Conservation (phyloP, 2,329 filamentous ascomycete species). For the Colletotrichum limetticola region DNA sequence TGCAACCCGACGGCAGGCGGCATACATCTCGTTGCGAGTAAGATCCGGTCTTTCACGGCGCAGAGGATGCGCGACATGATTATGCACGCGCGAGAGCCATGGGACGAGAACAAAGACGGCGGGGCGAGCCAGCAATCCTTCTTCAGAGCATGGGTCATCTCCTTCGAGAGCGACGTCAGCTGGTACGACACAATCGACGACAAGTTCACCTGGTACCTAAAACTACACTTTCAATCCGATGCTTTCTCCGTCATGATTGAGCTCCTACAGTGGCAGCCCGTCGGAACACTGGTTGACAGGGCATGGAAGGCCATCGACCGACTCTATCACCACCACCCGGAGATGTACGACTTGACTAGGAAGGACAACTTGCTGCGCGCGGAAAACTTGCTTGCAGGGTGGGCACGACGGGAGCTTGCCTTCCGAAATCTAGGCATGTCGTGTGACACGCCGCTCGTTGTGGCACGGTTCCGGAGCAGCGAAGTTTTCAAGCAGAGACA, state of each 20-base stretch:
- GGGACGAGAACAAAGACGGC: constrained; percentile 61
- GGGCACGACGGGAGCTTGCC: constrained; percentile 59
- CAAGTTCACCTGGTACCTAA: constrained; percentile 66
- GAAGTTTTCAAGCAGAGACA: constrained; percentile 16
- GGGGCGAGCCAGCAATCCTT: constrained; percentile 62
- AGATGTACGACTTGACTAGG: constrained; percentile 60
- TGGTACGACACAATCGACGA: constrained; percentile 55
- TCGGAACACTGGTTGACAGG: constrained; percentile 61
- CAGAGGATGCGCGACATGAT: constrained; percentile 60
- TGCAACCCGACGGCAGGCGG: constrained; percentile 63
- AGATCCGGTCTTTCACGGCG: constrained; percentile 57
- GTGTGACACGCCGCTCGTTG: constrained; percentile 55
- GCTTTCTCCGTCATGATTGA: constrained; percentile 65
- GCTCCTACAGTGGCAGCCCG: constrained; percentile 58
- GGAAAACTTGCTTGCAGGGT: constrained; percentile 60
- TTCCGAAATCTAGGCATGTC: constrained; percentile 48
- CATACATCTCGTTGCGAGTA: constrained; percentile 60
- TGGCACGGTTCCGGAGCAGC: constrained; percentile 54
- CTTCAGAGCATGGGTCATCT: constrained; percentile 63
- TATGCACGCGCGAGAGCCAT: constrained; percentile 55
- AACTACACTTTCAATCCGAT: constrained; percentile 65
- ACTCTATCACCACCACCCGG: constrained; percentile 59
- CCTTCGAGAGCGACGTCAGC: constrained; percentile 57
- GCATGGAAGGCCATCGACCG: constrained; percentile 61
- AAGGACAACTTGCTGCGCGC: constrained; percentile 57